phyloP scores from a whole-genome alignment of 768 basidiomycete genomes.

The Lentinula lateritia region DNA sequence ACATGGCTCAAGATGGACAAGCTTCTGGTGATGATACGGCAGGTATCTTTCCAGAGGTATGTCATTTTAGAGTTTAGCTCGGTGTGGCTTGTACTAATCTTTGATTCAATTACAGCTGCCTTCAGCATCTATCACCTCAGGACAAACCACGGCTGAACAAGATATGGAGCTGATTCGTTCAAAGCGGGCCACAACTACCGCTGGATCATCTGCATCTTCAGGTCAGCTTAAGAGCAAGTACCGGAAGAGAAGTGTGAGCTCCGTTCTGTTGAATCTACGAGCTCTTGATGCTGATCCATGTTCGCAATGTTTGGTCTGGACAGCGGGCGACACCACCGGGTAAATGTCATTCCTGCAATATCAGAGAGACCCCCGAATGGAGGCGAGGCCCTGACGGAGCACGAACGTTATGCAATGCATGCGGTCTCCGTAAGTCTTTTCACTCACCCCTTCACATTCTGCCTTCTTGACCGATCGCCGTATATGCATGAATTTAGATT shows the following conservation, averaged over 20 bases:
- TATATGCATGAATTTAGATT: constrained; percentile 40
- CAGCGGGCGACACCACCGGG: constrained; percentile 84
- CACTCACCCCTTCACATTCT: neutral
- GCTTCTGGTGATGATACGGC: constrained; percentile 16
- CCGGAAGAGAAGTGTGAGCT: constrained; percentile 77
- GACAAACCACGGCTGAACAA: constrained; percentile 64
- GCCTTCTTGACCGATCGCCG: neutral
- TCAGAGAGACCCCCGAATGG: constrained; percentile 87
- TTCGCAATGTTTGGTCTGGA: constrained; percentile 27
- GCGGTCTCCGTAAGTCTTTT: constrained; percentile 66
- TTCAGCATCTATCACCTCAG: neutral
- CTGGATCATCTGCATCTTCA: constrained; percentile 41
- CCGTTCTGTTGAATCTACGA: constrained; percentile 4
- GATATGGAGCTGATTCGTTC: constrained; percentile 84
- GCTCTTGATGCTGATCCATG: constrained; percentile 12
- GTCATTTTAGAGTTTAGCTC: constrained; percentile 3
- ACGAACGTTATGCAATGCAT: constrained; percentile 79
- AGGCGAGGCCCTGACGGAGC: constrained; percentile 80
- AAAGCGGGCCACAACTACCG: constrained; percentile 70
- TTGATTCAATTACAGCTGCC: constrained; percentile 11
- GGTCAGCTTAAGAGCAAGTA: constrained; percentile 75
- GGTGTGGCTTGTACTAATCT: neutral
- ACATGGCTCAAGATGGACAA: constrained; percentile 47
- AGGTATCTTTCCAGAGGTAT: constrained; percentile 28
- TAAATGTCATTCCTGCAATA: constrained; percentile 85